Base-by-base conservation (phyloP, 192 early-diverging fungal species). In the Phlyctochytrium arcticum region DNA sequence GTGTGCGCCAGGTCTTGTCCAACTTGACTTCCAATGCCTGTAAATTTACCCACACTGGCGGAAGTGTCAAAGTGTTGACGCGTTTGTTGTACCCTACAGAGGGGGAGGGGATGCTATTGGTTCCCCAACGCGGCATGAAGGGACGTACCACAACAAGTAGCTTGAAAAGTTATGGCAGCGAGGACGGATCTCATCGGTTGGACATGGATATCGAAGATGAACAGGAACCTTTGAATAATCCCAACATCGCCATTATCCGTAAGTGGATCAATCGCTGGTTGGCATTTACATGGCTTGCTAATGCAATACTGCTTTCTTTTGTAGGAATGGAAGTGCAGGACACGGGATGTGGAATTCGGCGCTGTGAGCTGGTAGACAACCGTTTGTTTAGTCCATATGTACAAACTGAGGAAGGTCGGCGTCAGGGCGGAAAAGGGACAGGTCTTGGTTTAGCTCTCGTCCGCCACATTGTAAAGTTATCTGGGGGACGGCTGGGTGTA, bases 381-480 rank as follows among this genome's bases (percentile, higher is more conserved):
- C 56, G 57, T 6, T 46, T 68, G 8, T 68, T 68, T 42, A 59
- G 56, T 8, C 66, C 66, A 6, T 68, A 68, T 42, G 66, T 68
- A 6, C 66, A 68, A 68, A 68, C 66, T 17, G 66, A 58, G 8
- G 66, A 68, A 50, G 66, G 66, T 37, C 39, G 66, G 6, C 66
- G 66, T 17, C 66, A 68, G 31, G 66, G 66, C 48, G 66, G 66
- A 8, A 68, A 68, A 37, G 66, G 66, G 30, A 68, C 66, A 19
- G 66, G 66, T 12, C 47, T 68, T 1, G 66, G 66, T 37, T 37
- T 68, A 6, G 66, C 66, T 29, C 27, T 68, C 1, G 66, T 68
- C 33, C 39, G 66, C 15, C 66, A 68, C 35, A 68, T 68, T 49
- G 66, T 68, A 8, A 58, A 68, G 33, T 48, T 68, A n/a, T 58